Evolutionary conservation across 768 basidiomycete genomes (phyloP).

Genomic region (Mycena indigotica): DNA sequence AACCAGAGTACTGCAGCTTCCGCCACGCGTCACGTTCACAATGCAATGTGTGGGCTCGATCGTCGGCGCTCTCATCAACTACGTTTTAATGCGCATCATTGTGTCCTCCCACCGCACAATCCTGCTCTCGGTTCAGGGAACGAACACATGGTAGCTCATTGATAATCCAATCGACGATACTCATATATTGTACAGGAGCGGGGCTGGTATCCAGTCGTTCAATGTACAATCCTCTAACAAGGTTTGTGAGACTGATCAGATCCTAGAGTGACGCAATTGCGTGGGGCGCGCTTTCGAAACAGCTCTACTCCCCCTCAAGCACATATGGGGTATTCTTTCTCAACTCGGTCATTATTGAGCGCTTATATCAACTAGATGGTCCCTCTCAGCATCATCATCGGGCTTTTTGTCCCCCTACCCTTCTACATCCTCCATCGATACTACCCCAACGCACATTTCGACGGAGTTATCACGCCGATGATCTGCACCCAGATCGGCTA

Average conservation of each 20-base stretch:
- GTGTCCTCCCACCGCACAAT: conserved; percentile 50
- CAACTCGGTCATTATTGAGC: conserved; percentile 15
- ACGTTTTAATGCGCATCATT: conserved; percentile 61
- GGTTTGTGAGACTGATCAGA: conserved; percentile 30
- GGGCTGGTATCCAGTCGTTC: conserved; percentile 49
- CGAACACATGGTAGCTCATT: conserved; percentile 47
- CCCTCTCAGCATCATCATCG: conserved; percentile 50
- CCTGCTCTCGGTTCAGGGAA: conserved; percentile 52
- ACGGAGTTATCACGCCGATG: conserved; percentile 54
- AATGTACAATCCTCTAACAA: conserved; percentile 31
- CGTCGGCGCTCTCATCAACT: conserved; percentile 48
- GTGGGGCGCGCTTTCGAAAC: conserved; percentile 58
- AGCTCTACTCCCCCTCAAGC: conserved; percentile 47
- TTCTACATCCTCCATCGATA: conserved; percentile 54
- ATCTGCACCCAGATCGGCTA: conserved; percentile 13
- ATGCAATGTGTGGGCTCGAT: conserved; percentile 60
- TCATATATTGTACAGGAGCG: conserved; percentile 26
- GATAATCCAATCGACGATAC: conserved; percentile 25
- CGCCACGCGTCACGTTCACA: conserved; percentile 64
- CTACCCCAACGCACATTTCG: conserved; percentile 49
- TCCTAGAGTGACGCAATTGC: conserved; percentile 52
- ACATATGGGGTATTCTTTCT: conserved; percentile 44
- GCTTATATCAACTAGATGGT: conserved; percentile 37
- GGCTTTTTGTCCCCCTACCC: conserved; percentile 55
- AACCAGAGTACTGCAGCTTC: conserved; percentile 35